Percentiles rank a stretch among this genome's conserved stretches.
Conservation (phyloP, 306 rosid species). For the Dalbergia oliveri region DNA sequence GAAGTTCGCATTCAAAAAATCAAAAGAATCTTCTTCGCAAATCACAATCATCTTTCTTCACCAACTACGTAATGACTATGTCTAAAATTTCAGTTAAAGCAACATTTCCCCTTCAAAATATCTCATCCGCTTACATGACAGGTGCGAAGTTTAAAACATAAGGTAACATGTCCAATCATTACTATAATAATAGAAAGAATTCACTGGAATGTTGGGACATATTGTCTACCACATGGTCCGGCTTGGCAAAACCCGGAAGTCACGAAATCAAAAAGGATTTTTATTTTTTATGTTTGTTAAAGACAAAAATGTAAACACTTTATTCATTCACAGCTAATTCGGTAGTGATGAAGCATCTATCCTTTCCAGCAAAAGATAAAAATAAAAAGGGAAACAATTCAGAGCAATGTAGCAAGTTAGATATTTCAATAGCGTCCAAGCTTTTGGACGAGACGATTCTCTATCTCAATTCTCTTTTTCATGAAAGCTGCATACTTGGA, state of each 20-base stretch:
- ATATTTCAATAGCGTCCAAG: slow-evolving; percentile 66
- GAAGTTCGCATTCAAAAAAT: too few species aligned
- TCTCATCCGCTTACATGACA: background rate
- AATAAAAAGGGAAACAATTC: background rate
- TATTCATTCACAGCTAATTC: slow-evolving; percentile 22
- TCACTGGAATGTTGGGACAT: background rate
- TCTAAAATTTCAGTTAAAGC: background rate
- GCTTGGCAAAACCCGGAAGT: background rate
- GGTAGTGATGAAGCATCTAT: background rate
- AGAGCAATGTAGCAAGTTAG: background rate
- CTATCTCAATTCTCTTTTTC: slow-evolving; percentile 89
- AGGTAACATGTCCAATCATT: background rate
- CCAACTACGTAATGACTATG: background rate
- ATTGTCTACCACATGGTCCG: background rate
- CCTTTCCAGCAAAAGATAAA: background rate
- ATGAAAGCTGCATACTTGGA: slow-evolving; percentile 67
- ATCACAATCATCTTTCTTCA: background rate
- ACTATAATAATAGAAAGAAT: background rate
- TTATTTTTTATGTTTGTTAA: too few species aligned
- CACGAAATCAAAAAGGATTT: background rate
- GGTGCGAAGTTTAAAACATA: background rate
- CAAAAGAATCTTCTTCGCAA: too few species aligned
- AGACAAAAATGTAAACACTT: background rate
- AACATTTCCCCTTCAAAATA: background rate
- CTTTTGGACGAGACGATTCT: slow-evolving; percentile 75